Evolutionary conservation across 208 protist genomes (phyloP), one percentile per base, ranked within the genome.

Genomic region (Trypanosoma rangeli): DNA sequence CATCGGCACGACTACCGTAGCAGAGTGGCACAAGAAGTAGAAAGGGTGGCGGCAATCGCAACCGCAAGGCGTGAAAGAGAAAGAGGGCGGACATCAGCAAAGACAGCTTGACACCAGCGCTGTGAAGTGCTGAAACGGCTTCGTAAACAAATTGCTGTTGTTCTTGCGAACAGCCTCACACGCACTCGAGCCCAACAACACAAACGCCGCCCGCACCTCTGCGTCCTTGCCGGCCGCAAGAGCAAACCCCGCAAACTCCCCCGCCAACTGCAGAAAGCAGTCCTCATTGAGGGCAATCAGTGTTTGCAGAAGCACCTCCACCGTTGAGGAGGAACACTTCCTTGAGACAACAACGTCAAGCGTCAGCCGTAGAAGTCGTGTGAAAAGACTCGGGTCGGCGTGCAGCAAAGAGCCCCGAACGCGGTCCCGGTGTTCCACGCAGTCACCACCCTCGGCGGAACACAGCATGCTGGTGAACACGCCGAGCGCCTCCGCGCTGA

Each of bases 101-200:
- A 71, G 35, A 46, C 63, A 76, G 37, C 58, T 39, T 46, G 55
- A 53, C 28, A 76, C 50, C 46, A 70, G 20, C n/a, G n/a, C 60
- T 31, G 63, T 70, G 31, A 76, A 76, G 18, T 66, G 56, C 29
- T 71, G 26, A 70, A 70, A 76, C 39, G 57, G 57, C 26, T 76
- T 76, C 31, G 56, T 50, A 67, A 71, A 76, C 44, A 69, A 67
- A 7, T 18, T 53, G 37, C 37, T 63, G 37, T 70, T 70, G 24
- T 64, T 67, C 59, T 67, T 64, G 20, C 22, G 44, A 60, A 70
- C 35, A 44, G 58, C 64, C 16, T 70, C 71, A 53, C 18, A 70
- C 26, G 71, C 71, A 53, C 57, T 70, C 42, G 46, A 26, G 22
- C 57, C 42, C 33, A 76, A 70, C 33, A 65, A 55, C 48, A 12